Evolutionary conservation across 2,329 filamentous ascomycete species (phyloP).

Genomic region (Aplosporella prunicola): DNA sequence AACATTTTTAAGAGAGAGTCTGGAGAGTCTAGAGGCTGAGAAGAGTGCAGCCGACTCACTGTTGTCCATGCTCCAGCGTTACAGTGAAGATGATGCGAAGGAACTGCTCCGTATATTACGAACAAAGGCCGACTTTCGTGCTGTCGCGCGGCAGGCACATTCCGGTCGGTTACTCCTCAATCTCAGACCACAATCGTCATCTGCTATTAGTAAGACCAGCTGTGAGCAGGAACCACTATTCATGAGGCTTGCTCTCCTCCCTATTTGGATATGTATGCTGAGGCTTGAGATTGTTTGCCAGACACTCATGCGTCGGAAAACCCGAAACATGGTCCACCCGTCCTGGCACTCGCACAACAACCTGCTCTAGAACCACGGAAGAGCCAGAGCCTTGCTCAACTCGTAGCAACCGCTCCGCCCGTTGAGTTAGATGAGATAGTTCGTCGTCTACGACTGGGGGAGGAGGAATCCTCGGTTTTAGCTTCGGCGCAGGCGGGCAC

Average conservation of each 20-base stretch:
- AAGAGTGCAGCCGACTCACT: slow-evolving; percentile 15
- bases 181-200: slow-evolving; percentile 10
- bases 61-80: slow-evolving; percentile 13
- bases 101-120: slow-evolving; percentile 16
- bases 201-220: slow-evolving; percentile 2
- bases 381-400: slow-evolving; percentile 10
- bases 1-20: slow-evolving; percentile 17
- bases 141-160: slow-evolving; percentile 14
- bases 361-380: too few species aligned
- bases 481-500: slow-evolving; percentile 1
- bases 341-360: too few species aligned
- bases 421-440: slow-evolving; percentile 15
- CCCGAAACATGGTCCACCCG: too few species aligned
- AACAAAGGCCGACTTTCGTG: slow-evolving; percentile 11
- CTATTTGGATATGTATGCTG: slow-evolving; percentile 8
- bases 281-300: slow-evolving; percentile 4
- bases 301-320: slow-evolving; percentile 1
- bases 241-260: neutral
- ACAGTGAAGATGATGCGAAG: slow-evolving; percentile 13
- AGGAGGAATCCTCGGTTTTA: slow-evolving; percentile 12
- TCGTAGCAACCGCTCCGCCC: slow-evolving; percentile 7
- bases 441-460: slow-evolving; percentile 10
- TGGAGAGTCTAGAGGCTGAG: slow-evolving; percentile 16
- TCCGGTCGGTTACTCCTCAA: slow-evolving; percentile 12
- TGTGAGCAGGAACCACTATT: slow-evolving; percentile 10